Evolutionary conservation across 371 early-diverging fungal genomes (phyloP), one percentile per base, ranked within the genome.

Genomic region (Rhizopus arrhizus): DNA sequence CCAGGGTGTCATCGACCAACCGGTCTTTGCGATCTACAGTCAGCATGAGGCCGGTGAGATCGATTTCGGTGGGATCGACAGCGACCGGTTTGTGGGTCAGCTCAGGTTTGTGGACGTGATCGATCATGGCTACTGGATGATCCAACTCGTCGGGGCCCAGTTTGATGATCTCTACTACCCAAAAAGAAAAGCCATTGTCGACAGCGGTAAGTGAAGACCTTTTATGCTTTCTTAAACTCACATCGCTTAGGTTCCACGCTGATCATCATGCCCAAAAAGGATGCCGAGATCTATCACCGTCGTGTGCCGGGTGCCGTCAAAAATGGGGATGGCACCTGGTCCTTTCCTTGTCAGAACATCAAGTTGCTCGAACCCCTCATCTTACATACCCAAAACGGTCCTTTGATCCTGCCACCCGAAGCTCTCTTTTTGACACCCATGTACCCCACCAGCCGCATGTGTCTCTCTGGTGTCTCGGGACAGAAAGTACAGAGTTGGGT

Each of bases 71-170:
- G 88, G 85, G 5, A 81, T 86, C 50, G 88, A 90, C 59, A 54
- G 61, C 41, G 58, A 64, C 29, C 78, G 77, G 16, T 82, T 81
- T 70, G 66, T 65, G 33, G 82, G 86, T 15, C 78, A 85, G 0
- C 43, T 90, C 2, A 51, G 78, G 51, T 93, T 86, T 82, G 82
- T 85, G 13, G 82, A 87, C 5, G 84, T 88, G 31, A 74, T 85
- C 35, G 85, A 89, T 64, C 82, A 81, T 45, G 89, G 85, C 0
- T 93, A 91, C 75, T 93, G 94, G 94, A 89, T 89, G 73, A 85
- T 92, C 32, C 72, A 74, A 28, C 66, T 91, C 59, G 74, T 86
- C 41, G 83, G 77, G 6, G 61, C 73, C 5, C 38, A 61, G 2
- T 71, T 74, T 31, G 60, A 59, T 0, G 53, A 58, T 2, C 43